Conservation (phyloP, 73 alveolate genomes). For the Paramecium primaurelia region DNA sequence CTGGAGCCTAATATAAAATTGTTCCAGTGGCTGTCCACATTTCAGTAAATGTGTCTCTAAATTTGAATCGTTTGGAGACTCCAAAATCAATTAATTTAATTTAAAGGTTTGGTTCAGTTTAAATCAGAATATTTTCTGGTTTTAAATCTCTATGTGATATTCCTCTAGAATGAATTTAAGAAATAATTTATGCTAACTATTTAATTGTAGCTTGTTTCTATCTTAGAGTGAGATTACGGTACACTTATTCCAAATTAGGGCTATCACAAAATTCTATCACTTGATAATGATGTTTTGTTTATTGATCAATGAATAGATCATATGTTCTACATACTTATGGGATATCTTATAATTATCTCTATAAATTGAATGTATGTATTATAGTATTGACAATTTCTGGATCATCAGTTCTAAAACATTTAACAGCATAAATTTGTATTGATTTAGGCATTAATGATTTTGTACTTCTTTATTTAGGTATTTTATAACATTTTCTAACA, state of each 20-base stretch:
- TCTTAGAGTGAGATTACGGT: neutral
- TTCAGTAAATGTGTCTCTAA: neutral
- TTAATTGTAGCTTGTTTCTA: neutral
- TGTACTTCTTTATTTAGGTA: neutral
- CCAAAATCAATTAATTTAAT: conserved; percentile 38
- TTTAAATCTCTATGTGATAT: conserved; percentile 39
- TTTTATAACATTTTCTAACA: neutral
- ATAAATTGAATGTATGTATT: neutral
- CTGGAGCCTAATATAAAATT: conserved; percentile 9
- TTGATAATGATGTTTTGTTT: conserved; percentile 26
- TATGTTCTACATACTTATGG: neutral
- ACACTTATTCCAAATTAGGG: neutral
- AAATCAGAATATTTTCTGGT: conserved; percentile 19
- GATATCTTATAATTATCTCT: neutral
- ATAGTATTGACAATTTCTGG: conserved; percentile 45
- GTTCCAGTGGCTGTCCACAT: conserved; percentile 51
- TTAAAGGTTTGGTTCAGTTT: neutral
- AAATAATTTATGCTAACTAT: neutral
- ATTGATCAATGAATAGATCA: conserved; percentile 30
- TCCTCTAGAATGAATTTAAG: conserved; percentile 1
- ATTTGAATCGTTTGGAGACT: conserved; percentile 11
- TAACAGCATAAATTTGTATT: conserved; percentile 14
- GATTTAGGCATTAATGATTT: neutral
- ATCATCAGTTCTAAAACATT: conserved; percentile 18
- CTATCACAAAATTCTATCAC: conserved; percentile 19